These are phyloP conservation scores for Friedmanniomyces simplex DNA, from an alignment of 495 filamentous ascomycete species.

Conservation along the genomic window DNA sequence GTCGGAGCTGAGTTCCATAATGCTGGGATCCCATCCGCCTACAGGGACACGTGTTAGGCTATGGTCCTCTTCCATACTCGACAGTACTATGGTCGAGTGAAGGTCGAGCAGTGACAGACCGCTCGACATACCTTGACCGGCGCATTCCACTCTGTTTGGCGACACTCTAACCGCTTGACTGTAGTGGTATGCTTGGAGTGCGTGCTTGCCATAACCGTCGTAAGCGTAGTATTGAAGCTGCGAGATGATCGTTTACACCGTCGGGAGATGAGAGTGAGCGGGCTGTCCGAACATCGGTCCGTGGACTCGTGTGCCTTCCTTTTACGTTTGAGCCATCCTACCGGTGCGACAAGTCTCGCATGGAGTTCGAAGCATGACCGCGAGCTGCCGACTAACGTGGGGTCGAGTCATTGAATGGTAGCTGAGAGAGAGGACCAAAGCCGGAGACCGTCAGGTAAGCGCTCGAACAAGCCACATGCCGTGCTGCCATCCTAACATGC, in stretches of 20 bases:
- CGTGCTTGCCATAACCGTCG: slow-evolving; percentile 5
- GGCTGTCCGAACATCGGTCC: too few relatives aligned
- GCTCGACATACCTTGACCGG: slow-evolving; percentile 17
- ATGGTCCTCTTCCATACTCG: neutral
- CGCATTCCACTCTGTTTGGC: slow-evolving; percentile 10
- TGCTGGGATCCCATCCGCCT: slow-evolving; percentile 22
- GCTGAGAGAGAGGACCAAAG: too few relatives aligned
- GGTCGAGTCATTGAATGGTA: too few relatives aligned
- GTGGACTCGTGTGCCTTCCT: too few relatives aligned
- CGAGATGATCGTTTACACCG: slow-evolving; percentile 2
- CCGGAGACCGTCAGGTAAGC: too few relatives aligned
- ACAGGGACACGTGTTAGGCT: neutral
- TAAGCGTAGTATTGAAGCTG: slow-evolving; percentile 9
- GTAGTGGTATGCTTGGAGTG: slow-evolving; percentile 9
- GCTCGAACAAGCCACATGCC: too few relatives aligned
- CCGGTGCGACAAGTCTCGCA: too few relatives aligned
- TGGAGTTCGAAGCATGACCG: too few relatives aligned
- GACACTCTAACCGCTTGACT: slow-evolving; percentile 17
- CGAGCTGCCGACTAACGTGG: too few relatives aligned
- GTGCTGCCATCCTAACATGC: too few relatives aligned
- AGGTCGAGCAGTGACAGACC: neutral
- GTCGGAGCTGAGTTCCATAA: neutral
- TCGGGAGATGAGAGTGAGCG: neutral
- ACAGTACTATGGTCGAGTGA: neutral
- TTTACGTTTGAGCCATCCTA: too few relatives aligned